Conservation (phyloP, 352 stramenopile species). For the Thraustochytrium sp. region DNA sequence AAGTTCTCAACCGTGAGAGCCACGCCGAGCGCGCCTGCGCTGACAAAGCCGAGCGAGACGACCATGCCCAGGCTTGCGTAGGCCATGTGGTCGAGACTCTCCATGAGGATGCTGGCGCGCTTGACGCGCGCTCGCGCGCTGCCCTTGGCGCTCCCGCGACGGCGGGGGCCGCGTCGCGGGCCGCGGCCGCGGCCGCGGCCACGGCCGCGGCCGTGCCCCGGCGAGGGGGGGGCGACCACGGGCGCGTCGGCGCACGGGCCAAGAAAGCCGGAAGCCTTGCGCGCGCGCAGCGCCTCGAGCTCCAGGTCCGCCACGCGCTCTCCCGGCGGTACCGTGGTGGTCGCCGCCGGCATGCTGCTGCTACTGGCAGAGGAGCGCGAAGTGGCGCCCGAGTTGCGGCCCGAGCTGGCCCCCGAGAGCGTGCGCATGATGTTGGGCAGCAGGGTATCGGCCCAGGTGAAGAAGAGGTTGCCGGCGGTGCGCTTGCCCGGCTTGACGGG, state of each 20-base stretch:
- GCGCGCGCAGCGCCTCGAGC: neutral
- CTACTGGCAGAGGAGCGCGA: too few relatives aligned
- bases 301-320: neutral
- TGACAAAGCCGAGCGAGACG: neutral
- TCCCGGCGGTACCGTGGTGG: too few relatives aligned
- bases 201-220: too few relatives aligned
- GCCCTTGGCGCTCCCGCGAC: neutral
- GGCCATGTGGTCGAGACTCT: neutral
- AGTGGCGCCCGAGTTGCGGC: neutral
- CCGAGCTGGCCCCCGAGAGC: neutral
- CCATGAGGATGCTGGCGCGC: neutral
- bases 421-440: neutral
- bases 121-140: neutral
- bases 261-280: neutral
- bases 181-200: too few relatives aligned
- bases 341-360: too few relatives aligned
- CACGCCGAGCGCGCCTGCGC: neutral
- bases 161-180: too few relatives aligned
- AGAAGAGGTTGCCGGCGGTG: neutral
- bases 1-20: neutral
- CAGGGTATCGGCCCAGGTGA: neutral
- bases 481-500: neutral
- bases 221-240: too few relatives aligned
- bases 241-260: too few relatives aligned
- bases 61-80: neutral